Evolutionary conservation across 257 asterid species (phyloP).

Genomic region (Capsicum pubescens): DNA sequence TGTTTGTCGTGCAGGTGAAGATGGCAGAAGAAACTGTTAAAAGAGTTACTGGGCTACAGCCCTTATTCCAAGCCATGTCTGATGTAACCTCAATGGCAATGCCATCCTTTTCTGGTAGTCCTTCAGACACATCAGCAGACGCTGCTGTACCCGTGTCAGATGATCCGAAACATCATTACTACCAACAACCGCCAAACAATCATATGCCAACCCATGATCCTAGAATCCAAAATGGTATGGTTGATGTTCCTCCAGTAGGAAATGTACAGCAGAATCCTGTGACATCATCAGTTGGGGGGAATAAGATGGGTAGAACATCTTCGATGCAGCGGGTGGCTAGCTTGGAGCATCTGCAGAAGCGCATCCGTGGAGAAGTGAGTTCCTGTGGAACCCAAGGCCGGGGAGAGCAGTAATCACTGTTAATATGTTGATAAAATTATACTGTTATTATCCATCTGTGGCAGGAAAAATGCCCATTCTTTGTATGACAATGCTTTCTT

Average conservation of each 20-base stretch:
- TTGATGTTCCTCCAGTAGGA: conserved; percentile 48
- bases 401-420: conserved; percentile 33
- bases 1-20: conserved; percentile 62
- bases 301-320: conserved; percentile 59
- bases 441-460: not conserved
- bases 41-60: conserved; percentile 82
- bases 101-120: conserved; percentile 64
- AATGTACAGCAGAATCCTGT: conserved; percentile 42
- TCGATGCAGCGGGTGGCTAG: conserved; percentile 92
- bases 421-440: not conserved
- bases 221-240: conserved; percentile 49
- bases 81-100: conserved; percentile 68
- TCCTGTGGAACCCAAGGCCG: conserved; percentile 47
- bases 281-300: conserved; percentile 40
- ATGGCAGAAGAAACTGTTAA: conserved; percentile 96
- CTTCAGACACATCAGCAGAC: conserved; percentile 69
- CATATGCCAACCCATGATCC: conserved; percentile 47
- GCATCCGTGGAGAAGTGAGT: conserved; percentile 63
- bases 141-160: conserved; percentile 72
- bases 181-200: conserved; percentile 50
- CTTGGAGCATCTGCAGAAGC: conserved; percentile 92
- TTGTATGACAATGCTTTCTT: conserved; percentile 8
- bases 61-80: conserved; percentile 81
- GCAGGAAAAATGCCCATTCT: conserved; percentile 27
- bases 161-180: conserved; percentile 56